phyloP scores from a whole-genome alignment of 129 eudicot species.

The Tagetes erecta region DNA sequence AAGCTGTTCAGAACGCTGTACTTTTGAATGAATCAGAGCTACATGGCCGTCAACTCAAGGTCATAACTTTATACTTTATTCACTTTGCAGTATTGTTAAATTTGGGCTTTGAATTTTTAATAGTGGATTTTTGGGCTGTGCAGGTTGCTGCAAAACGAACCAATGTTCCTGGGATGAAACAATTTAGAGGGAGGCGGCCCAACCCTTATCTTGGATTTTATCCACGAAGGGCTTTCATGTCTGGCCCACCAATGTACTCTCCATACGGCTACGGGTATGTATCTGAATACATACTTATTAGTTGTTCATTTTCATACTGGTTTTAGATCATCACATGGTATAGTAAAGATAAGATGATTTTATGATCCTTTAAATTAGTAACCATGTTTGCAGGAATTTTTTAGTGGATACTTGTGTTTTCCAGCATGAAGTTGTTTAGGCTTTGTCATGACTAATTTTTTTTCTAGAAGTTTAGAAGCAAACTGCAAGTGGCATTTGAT shows the following conservation, averaged over 20 bases:
- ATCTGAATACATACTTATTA: constrained; percentile 7
- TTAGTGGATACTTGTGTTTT: neutral
- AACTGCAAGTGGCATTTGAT: neutral
- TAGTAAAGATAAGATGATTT: constrained; percentile 6
- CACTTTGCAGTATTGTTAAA: constrained; percentile 9
- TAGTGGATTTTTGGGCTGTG: constrained; percentile 10
- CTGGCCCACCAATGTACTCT: constrained; percentile 64
- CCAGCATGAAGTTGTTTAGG: neutral
- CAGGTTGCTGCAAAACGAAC: constrained; percentile 76
- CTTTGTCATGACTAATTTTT: neutral
- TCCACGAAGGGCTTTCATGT: constrained; percentile 68
- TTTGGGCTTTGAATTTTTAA: constrained; percentile 7
- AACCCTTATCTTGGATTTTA: constrained; percentile 60
- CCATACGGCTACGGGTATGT: constrained; percentile 86
- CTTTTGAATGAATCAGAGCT: constrained; percentile 79
- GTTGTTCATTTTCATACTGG: constrained; percentile 4
- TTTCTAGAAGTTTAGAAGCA: neutral
- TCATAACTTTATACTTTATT: constrained; percentile 24
- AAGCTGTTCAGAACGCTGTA: constrained; percentile 78
- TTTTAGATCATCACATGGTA: neutral
- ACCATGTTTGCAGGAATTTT: neutral
- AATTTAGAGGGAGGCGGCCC: constrained; percentile 63
- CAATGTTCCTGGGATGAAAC: constrained; percentile 74
- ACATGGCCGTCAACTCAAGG: constrained; percentile 96
- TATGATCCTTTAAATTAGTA: neutral